Evolutionary conservation across 164 flowering plant species (phyloP), one percentile per base, ranked within the genome.

Genomic region (Dillenia turbinata): DNA sequence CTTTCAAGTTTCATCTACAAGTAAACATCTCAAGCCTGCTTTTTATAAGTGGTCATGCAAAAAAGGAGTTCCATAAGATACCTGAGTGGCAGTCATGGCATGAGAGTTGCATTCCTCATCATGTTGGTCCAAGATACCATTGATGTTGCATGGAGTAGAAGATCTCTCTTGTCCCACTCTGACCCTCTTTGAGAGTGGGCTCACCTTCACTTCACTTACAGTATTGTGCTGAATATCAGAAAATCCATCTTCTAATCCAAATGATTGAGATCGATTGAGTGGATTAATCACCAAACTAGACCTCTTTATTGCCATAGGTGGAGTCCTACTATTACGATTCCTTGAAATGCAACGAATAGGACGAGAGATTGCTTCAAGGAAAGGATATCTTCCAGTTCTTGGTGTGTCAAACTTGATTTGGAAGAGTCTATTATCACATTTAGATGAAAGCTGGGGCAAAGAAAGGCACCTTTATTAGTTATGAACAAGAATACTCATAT

Each of bases 311-410:
- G 57, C 57, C n/a, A 67, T 8, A 67, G 83, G 33, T 47, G 80
- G 66, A 26, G 77, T 9, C 14, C 78, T 69, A 49, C 71, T 52
- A 74, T 71, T 79, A 55, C 81, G 85, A 57, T 65, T 81, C 61
- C 89, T 73, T 57, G 92, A 87, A 50, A 87, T 82, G 62, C 94
- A 83, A 45, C 90, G 94, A 53, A 93, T 85, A 60, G 89, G 90
- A 65, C 59, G 73, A 52, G 97, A 80, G 49, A 69, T 68, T 40
- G 78, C 81, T 77, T 82, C 78, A 13, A 88, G 74, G 70, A 90
- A 93, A 69, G 88, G 87, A 74, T 70, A 87, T 40, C 49, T 71
- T 59, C 77, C 79, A 59, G 63, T 13, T 40, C 78, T 70, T 52
- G 76, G 79, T 19, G 80, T 57, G 71, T 71, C 70, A 71, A 92